A percentile compares a stretch with the other conserved stretches of the same genome.
Evolutionary conservation across 306 rosid genomes (phyloP).

Genomic region (Glycyrrhiza uralensis): DNA sequence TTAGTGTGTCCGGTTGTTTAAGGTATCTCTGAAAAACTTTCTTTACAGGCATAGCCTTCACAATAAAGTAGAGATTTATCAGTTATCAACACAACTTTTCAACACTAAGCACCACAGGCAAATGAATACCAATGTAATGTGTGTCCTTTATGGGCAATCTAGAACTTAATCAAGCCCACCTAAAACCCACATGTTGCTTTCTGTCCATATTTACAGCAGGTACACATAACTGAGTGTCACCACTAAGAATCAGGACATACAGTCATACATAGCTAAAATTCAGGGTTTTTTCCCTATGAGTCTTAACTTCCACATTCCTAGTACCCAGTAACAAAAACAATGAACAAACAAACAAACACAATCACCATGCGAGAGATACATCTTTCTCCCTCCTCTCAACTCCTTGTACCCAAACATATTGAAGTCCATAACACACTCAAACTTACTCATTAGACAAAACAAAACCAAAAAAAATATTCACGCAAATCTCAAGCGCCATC

Average conservation of each 20-base stretch:
- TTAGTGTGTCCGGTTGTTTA: neutral
- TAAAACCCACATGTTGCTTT: conserved; percentile 47
- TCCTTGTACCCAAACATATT: neutral
- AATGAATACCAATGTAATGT: conserved; percentile 27
- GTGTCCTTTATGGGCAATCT: conserved; percentile 47
- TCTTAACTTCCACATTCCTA: neutral
- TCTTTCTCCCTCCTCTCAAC: neutral
- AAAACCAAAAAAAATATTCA: neutral
- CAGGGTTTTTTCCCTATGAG: neutral
- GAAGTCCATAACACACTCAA: neutral
- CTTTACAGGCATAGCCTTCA: neutral
- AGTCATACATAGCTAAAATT: too few species aligned
- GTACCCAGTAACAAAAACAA: neutral
- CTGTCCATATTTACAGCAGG: conserved; percentile 73
- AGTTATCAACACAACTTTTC: too few species aligned
- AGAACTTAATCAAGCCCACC: conserved; percentile 49
- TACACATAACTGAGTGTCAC: conserved; percentile 52
- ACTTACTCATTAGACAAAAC: neutral
- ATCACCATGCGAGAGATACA: neutral
- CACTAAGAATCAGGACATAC: conserved; percentile 79
- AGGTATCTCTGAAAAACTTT: neutral
- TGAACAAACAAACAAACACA: neutral
- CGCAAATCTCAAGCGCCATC: neutral
- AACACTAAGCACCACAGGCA: neutral
- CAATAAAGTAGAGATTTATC: neutral